phyloP scores from a whole-genome alignment of 2,329 filamentous ascomycete species.

The Amphichorda felina region DNA sequence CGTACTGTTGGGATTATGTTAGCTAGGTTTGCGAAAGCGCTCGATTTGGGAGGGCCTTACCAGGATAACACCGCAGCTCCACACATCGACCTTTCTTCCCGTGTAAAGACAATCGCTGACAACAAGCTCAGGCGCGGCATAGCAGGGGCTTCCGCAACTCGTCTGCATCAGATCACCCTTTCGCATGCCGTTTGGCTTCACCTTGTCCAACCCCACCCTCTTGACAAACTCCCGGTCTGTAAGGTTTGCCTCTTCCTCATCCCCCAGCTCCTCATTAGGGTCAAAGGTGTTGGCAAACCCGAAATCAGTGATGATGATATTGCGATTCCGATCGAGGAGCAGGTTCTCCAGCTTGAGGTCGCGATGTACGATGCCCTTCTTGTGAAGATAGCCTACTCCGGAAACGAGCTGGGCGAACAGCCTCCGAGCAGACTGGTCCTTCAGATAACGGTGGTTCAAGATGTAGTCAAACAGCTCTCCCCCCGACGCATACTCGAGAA shows the following conservation, averaged over 20 bases:
- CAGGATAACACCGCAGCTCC: conserved; percentile 97
- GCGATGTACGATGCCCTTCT: conserved; percentile 95
- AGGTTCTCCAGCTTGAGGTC: conserved; percentile 96
- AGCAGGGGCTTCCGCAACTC: conserved; percentile 95
- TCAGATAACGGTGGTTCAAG: conserved; percentile 89
- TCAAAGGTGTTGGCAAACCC: conserved; percentile 98
- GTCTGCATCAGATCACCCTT: conserved; percentile 97
- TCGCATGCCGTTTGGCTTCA: conserved; percentile 62
- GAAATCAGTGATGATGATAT: conserved; percentile 99
- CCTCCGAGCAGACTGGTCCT: conserved; percentile 80
- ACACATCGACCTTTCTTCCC: conserved; percentile 94
- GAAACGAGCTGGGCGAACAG: conserved; percentile 94
- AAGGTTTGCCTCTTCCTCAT: conserved; percentile 82
- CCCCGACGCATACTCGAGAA: conserved; percentile 94
- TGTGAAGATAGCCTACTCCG: conserved; percentile 93
- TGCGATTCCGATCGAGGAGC: conserved; percentile 87
- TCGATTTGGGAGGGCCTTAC: conserved; percentile 56
- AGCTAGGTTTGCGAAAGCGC: conserved; percentile 1
- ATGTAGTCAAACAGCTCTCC: conserved; percentile 98
- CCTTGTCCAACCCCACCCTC: conserved; percentile 69
- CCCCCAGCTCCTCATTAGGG: conserved; percentile 71
- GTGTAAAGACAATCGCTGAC: conserved; percentile 97
- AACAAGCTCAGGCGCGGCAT: conserved; percentile 91
- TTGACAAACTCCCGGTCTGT: conserved; percentile 83
- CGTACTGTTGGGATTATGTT: conserved; percentile 55